Evolutionary conservation across 2,329 filamentous ascomycete genomes (phyloP).

Genomic region (Rugonectria rugulosa): DNA sequence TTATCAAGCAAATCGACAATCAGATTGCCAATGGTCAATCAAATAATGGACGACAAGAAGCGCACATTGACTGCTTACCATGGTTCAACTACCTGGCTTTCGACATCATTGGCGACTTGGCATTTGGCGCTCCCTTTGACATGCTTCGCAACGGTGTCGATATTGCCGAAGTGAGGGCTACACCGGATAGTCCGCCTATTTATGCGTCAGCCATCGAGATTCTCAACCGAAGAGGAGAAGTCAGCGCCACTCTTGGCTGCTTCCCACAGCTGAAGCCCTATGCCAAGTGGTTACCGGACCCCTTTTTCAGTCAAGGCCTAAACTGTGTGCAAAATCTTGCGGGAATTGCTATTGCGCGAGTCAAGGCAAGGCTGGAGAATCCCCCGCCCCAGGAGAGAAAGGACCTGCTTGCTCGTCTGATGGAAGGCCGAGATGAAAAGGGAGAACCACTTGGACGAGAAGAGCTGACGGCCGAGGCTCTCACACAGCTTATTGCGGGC

Average conservation of each 20-base stretch:
- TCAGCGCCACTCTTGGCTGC: slow-evolving; percentile 81
- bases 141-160: slow-evolving; percentile 83
- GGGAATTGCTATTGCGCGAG: slow-evolving; percentile 86
- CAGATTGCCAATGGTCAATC: slow-evolving; percentile 57
- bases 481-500: slow-evolving; percentile 87
- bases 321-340: slow-evolving; percentile 80
- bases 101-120: slow-evolving; percentile 57
- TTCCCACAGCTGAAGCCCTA: slow-evolving; percentile 79
- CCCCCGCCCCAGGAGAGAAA: slow-evolving; percentile 72
- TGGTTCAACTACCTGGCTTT: slow-evolving; percentile 73
- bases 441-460: slow-evolving; percentile 77
- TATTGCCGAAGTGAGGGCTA: slow-evolving; percentile 74
- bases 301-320: slow-evolving; percentile 80
- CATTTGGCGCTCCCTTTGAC: slow-evolving; percentile 60
- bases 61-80: slow-evolving; percentile 74
- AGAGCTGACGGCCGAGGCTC: slow-evolving; percentile 86
- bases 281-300: slow-evolving; percentile 80
- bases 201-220: slow-evolving; percentile 86
- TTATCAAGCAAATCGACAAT: slow-evolving; percentile 76
- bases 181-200: slow-evolving; percentile 66
- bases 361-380: slow-evolving; percentile 75
- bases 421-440: slow-evolving; percentile 84
- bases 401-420: slow-evolving; percentile 82
- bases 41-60: slow-evolving; percentile 66
- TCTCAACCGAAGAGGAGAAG: slow-evolving; percentile 85